phyloP scores from a whole-genome alignment of 176 grass and related monocot genomes.

The Carex cristatella region DNA sequence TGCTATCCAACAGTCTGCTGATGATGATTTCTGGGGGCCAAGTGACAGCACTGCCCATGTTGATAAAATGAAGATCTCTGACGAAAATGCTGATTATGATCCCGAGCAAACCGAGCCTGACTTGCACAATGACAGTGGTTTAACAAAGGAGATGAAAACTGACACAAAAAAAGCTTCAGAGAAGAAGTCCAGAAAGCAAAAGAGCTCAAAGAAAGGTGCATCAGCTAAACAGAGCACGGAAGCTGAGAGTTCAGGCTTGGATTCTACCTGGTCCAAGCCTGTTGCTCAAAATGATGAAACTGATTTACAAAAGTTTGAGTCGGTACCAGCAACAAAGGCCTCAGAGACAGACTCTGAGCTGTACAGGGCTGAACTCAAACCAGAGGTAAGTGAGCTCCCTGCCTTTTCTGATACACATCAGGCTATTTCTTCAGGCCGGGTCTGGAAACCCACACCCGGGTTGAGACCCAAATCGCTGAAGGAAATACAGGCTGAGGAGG shows the following conservation, averaged over 20 bases:
- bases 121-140: background rate
- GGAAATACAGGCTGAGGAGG: conserved; percentile 97
- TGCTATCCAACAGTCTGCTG: conserved; percentile 17
- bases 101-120: background rate
- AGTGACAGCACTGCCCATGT: conserved; percentile 12
- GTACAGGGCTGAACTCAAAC: conserved; percentile 41
- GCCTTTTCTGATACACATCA: conserved; percentile 36
- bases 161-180: conserved; percentile 52
- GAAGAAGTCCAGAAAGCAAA: conserved; percentile 91
- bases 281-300: conserved; percentile 36
- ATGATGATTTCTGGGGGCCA: conserved; percentile 21
- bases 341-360: conserved; percentile 38
- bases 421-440: conserved; percentile 29
- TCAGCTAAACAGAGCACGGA: conserved; percentile 31
- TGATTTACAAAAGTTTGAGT: conserved; percentile 28
- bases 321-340: conserved; percentile 22
- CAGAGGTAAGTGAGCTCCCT: background rate
- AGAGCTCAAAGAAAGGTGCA: conserved; percentile 30
- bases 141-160: conserved; percentile 11
- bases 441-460: conserved; percentile 75
- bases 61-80: conserved; percentile 37
- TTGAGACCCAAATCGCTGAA: conserved; percentile 82
- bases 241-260: conserved; percentile 38
- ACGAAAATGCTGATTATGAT: conserved; percentile 15
- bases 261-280: conserved; percentile 37